A percentile compares a stretch with the other conserved stretches of the same genome.
Conservation (phyloP, 345 rosid species). For the Salix koriyanagi region DNA sequence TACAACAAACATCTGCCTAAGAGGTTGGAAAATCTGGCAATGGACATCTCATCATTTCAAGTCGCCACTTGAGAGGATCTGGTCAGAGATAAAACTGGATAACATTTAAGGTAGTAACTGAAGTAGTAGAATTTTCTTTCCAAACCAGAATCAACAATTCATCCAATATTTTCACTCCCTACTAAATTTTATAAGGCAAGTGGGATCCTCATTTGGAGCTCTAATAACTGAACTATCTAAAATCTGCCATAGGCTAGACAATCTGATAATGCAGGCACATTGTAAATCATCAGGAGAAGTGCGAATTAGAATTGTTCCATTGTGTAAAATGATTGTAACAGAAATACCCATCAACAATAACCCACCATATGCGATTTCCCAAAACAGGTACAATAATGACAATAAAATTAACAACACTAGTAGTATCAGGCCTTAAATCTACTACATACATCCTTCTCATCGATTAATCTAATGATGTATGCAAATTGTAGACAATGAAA, state of each 20-base stretch:
- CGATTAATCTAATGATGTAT: neutral
- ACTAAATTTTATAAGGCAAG: neutral
- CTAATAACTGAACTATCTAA: neutral
- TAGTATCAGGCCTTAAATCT: neutral
- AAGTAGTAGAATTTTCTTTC: neutral
- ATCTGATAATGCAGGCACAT: conserved; percentile 1
- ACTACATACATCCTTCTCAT: neutral
- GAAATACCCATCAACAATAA: neutral
- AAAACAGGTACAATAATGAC: neutral
- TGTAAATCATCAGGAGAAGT: neutral
- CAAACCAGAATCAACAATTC: neutral
- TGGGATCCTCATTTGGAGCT: neutral
- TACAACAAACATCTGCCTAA: neutral
- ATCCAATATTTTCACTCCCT: neutral
- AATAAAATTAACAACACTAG: neutral
- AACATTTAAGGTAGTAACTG: neutral
- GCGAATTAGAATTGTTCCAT: neutral
- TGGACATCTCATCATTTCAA: neutral
- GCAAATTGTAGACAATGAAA: conserved; percentile 1
- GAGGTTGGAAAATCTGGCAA: neutral
- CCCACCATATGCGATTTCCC: neutral
- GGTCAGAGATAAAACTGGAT: neutral
- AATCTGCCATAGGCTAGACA: neutral
- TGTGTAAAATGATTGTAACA: neutral
- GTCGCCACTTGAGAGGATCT: neutral